Conservation (phyloP, 2,329 filamentous ascomycete species). For the Aureobasidium namibiae region DNA sequence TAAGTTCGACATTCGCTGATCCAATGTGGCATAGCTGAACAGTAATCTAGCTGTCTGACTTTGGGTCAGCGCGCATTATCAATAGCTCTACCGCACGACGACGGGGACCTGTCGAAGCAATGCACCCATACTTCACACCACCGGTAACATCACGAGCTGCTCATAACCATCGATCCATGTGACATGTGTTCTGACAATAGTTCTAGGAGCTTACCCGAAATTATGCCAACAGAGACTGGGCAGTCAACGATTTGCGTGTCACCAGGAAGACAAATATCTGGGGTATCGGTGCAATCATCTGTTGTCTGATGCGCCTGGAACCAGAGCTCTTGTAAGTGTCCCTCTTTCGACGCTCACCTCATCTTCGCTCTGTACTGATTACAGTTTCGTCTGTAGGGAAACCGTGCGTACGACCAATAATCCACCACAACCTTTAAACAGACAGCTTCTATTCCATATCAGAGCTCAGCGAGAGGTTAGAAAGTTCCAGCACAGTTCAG, state of each 20-base stretch:
- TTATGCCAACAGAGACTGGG: not conserved
- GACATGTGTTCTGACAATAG: not conserved
- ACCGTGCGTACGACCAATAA: not conserved
- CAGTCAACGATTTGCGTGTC: not conserved
- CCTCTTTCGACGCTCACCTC: too few relatives aligned
- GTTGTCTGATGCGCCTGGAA: not conserved
- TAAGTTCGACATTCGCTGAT: not conserved
- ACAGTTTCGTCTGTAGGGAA: not conserved
- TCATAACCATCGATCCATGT: not conserved
- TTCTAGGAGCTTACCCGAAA: not conserved
- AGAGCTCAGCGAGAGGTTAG: not conserved
- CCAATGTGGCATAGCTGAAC: too few relatives aligned
- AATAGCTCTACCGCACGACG: not conserved
- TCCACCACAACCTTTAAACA: not conserved
- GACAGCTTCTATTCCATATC: not conserved
- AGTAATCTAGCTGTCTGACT: not conserved
- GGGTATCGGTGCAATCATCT: not conserved
- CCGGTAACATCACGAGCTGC: not conserved
- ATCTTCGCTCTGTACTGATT: too few relatives aligned
- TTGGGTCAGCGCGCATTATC: not conserved
- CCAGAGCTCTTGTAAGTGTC: not conserved
- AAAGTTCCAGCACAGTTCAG: not conserved
- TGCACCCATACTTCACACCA: not conserved
- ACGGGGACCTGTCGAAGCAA: not conserved
- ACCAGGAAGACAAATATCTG: not conserved